Conservation (phyloP, 1,284 basidiomycete genomes). For the Naganishia sp. region DNA sequence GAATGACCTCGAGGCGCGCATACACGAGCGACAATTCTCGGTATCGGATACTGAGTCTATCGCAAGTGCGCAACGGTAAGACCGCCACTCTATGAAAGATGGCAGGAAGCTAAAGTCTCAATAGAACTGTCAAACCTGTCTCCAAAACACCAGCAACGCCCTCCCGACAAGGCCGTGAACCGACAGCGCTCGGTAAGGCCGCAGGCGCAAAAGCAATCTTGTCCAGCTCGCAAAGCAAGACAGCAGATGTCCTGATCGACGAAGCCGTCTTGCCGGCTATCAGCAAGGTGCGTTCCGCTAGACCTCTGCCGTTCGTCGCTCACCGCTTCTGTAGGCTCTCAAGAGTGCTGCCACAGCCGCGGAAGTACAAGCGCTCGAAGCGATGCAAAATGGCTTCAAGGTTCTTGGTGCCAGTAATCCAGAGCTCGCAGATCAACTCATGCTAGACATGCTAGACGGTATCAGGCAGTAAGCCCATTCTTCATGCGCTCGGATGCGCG, state of each 20-base stretch:
- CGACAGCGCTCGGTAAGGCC: slow-evolving; percentile 10
- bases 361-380: slow-evolving; percentile 83
- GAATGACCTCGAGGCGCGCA: neutral
- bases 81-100: too few species aligned
- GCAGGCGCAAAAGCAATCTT: slow-evolving; percentile 29
- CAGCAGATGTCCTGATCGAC: slow-evolving; percentile 71
- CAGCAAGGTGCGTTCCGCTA: slow-evolving; percentile 61
- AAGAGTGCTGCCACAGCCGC: slow-evolving; percentile 22
- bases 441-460: slow-evolving; percentile 84
- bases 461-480: slow-evolving; percentile 74
- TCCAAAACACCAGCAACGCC: slow-evolving; percentile 11
- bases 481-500: slow-evolving; percentile 1
- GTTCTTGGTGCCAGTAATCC: slow-evolving; percentile 80
- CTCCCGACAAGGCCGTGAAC: slow-evolving; percentile 3
- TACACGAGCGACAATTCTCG: neutral
- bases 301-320: neutral
- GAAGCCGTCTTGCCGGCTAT: slow-evolving; percentile 77
- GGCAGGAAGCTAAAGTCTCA: slow-evolving; percentile 56
- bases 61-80: slow-evolving; percentile 17
- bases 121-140: slow-evolving; percentile 81
- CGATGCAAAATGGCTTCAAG: slow-evolving; percentile 83
- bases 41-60: slow-evolving; percentile 18
- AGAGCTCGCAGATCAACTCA: slow-evolving; percentile 76
- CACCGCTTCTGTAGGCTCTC: slow-evolving; percentile 3
- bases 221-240: slow-evolving; percentile 63